These are phyloP conservation scores for Leishmania major DNA, from an alignment of 208 protist species.

Conservation along the genomic window DNA sequence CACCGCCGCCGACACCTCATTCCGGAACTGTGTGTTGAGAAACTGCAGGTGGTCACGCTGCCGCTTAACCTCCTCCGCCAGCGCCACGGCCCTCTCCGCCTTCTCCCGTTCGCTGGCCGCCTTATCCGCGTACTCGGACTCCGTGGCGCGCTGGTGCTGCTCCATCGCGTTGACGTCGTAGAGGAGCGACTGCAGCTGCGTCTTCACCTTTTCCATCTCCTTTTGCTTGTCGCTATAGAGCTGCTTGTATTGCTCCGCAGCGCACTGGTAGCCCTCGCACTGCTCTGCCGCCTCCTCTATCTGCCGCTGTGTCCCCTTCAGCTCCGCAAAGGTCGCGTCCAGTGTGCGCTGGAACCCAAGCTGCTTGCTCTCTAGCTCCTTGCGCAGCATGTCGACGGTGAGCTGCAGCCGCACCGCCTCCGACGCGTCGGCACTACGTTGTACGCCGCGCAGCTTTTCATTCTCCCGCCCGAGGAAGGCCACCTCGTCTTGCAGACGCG, in stretches of 20 bases:
- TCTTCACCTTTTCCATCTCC: constrained; percentile 43
- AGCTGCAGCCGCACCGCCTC: constrained; percentile 43
- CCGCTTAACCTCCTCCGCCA: constrained; percentile 47
- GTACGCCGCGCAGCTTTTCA: constrained; percentile 41
- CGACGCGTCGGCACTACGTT: constrained; percentile 33
- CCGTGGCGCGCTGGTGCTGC: constrained; percentile 32
- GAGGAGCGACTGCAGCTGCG: constrained; percentile 34
- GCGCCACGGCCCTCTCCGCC: constrained; percentile 21
- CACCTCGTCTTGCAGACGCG: constrained; percentile 53
- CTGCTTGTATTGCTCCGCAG: constrained; percentile 52
- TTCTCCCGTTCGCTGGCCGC: constrained; percentile 38
- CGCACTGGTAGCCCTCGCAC: constrained; percentile 40
- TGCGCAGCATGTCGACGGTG: constrained; percentile 50
- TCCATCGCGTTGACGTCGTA: constrained; percentile 41
- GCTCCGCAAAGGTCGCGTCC: constrained; percentile 16
- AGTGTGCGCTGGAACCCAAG: constrained; percentile 28
- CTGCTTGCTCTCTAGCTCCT: constrained; percentile 42
- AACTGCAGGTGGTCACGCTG: constrained; percentile 52
- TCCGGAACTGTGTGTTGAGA: constrained; percentile 49
- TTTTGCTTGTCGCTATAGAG: constrained; percentile 52
- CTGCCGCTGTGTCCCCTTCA: constrained; percentile 24
- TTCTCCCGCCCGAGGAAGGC: constrained; percentile 51
- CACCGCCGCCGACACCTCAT: constrained; percentile 29
- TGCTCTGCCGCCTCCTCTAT: constrained; percentile 38
- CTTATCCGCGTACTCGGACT: constrained; percentile 33